Conservation (phyloP, 2,329 filamentous ascomycete species). For the Fusarium camptoceras region DNA sequence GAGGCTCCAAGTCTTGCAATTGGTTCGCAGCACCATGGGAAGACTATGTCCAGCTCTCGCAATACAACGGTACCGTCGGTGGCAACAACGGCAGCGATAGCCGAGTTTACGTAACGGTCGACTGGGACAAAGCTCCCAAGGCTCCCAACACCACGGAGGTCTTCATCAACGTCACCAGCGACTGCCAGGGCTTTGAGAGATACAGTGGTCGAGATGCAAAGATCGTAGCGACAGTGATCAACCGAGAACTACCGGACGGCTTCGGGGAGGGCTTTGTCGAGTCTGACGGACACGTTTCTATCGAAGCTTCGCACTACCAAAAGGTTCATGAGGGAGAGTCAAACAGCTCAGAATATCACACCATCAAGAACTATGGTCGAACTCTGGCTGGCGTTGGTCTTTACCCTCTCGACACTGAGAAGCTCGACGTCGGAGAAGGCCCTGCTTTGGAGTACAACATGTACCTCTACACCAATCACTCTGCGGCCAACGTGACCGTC, state of each 20-base stretch:
- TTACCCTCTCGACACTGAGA: slow-evolving; percentile 62
- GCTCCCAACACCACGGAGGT: slow-evolving; percentile 58
- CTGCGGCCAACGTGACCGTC: slow-evolving; percentile 58
- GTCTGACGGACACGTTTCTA: slow-evolving; percentile 67
- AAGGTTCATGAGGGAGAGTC: slow-evolving; percentile 50
- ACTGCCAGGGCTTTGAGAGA: slow-evolving; percentile 56
- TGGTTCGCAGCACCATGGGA: slow-evolving; percentile 51
- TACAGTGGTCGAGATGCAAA: slow-evolving; percentile 57
- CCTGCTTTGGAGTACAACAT: slow-evolving; percentile 71
- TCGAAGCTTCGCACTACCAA: slow-evolving; percentile 66
- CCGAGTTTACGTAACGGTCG: slow-evolving; percentile 48
- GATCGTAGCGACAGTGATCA: slow-evolving; percentile 67
- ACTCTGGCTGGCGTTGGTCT: slow-evolving; percentile 69
- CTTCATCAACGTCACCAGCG: slow-evolving; percentile 64
- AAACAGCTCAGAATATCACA: slow-evolving; percentile 59
- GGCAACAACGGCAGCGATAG: slow-evolving; percentile 49
- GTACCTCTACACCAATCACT: slow-evolving; percentile 68
- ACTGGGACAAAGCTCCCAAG: slow-evolving; percentile 54
- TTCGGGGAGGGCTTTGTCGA: slow-evolving; percentile 72
- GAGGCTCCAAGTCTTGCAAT: slow-evolving; percentile 48
- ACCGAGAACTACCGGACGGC: slow-evolving; percentile 59
- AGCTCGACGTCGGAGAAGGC: slow-evolving; percentile 60
- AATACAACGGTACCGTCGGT: slow-evolving; percentile 46
- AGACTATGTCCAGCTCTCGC: slow-evolving; percentile 48
- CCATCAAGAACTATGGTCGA: slow-evolving; percentile 66